Base-by-base conservation (phyloP, 805 yeast species). In the Wickerhamomyces sydowiorum region DNA sequence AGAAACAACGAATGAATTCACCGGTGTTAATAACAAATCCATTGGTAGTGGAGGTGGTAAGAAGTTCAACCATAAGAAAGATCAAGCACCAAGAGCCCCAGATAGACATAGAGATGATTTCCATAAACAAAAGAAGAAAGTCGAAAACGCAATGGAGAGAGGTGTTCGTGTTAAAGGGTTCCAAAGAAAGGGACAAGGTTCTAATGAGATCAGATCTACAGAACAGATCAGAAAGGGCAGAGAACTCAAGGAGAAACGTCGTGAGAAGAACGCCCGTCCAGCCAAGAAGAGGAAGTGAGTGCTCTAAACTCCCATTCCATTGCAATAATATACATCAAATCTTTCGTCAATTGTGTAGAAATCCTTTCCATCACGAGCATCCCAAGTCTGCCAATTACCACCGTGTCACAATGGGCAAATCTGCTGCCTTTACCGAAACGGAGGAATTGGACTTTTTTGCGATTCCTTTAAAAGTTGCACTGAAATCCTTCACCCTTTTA, bases 101-200 rank as follows among this genome's bases (percentile, higher is more conserved):
- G 97, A 89, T 57, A 88, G 76, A 64, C 79, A 70, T 52, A 79
- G 98, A 66, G 96, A 90, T 57, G 90, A 93, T 64, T 93, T 76
- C 65, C 74, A 79, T 45, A 72, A 72, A 49, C 96, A 91, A 61
- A 80, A 85, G 76, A 80, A 80, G 69, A 82, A 85, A 66, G 91
- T 86, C 38, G 78, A 76, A 40, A 78, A 77, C 52, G 98, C 98
- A 3, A 56, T 81, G 44, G 95, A 82, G 9, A 68, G 78, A 38
- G 97, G 97, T 37, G 60, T 76, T 24, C 59, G 62, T 8, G 86
- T 88, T 41, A 86, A 82, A 67, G 95, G 93, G 9, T 57, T 52
- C 39, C 58, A 59, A 37, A 54, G 51, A 34, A 58, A 64, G 30
- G 67, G 68, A 33, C 56, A 49, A 37, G 35, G 15, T 19, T 56